Evolutionary conservation across 805 yeast species (phyloP).

Genomic region (Tetrapisispora phaffii): DNA sequence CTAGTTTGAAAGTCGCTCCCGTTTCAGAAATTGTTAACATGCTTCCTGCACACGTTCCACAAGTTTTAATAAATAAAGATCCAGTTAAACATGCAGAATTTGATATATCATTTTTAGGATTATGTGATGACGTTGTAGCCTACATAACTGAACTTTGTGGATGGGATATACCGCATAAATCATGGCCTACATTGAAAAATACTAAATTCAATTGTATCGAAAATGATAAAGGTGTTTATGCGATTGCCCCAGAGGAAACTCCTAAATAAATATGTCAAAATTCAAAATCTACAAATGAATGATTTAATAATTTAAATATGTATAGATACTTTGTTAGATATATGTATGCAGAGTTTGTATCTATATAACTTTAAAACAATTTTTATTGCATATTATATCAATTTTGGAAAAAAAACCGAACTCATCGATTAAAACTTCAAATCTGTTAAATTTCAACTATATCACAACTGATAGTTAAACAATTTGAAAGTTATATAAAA

Average conservation of each 20-base stretch:
- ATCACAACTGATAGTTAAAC: too few relatives aligned
- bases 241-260: conserved; percentile 15
- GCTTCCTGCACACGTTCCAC: conserved; percentile 61
- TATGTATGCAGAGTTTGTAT: too few relatives aligned
- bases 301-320: too few relatives aligned
- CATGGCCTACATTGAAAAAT: conserved; percentile 30
- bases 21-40: conserved; percentile 75
- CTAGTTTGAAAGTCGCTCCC: conserved; percentile 89
- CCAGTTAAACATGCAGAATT: conserved; percentile 68
- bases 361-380: too few relatives aligned
- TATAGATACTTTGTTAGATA: too few relatives aligned
- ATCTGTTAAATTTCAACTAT: too few relatives aligned
- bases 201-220: conserved; percentile 16
- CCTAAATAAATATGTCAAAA: background rate
- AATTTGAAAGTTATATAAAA: too few relatives aligned
- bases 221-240: conserved; percentile 24
- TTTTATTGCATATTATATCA: too few relatives aligned
- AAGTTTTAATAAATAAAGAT: conserved; percentile 68
- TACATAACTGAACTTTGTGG: conserved; percentile 47
- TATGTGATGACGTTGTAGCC: conserved; percentile 73
- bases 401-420: too few relatives aligned
- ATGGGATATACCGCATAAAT: conserved; percentile 52
- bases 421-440: too few relatives aligned
- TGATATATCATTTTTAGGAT: conserved; percentile 68
- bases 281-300: background rate